phyloP scores from a whole-genome alignment of 2,329 filamentous ascomycete species.

The Calonectria pauciramosa region DNA sequence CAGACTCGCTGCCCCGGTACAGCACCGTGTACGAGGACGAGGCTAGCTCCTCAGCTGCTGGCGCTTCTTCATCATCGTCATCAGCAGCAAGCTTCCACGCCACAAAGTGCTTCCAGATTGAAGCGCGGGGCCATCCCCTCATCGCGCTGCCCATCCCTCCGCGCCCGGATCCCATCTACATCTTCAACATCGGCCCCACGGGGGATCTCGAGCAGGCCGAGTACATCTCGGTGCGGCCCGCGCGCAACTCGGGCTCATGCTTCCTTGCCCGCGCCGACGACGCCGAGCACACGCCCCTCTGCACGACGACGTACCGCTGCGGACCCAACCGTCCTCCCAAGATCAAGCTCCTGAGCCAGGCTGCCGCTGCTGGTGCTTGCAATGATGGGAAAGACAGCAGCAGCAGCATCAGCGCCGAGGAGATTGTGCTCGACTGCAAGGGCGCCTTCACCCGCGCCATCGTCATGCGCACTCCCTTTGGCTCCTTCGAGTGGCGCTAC shows the following conservation, averaged over 20 bases:
- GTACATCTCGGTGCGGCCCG: conserved; percentile 66
- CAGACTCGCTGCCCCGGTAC: conserved; percentile 47
- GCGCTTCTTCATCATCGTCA: conserved; percentile 28
- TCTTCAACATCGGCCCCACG: conserved; percentile 57
- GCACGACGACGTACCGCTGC: conserved; percentile 68
- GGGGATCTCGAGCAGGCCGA: conserved; percentile 56
- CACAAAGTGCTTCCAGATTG: conserved; percentile 63
- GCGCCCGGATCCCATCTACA: conserved; percentile 55
- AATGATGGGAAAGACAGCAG: neutral
- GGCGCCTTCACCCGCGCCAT: conserved; percentile 62
- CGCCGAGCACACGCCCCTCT: conserved; percentile 53
- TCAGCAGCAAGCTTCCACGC: conserved; percentile 53
- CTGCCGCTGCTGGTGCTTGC: conserved; percentile 13
- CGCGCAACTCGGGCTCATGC: conserved; percentile 61
- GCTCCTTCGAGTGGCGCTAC: conserved; percentile 70
- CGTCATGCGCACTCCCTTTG: conserved; percentile 61
- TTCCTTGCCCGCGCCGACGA: conserved; percentile 61
- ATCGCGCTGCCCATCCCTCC: conserved; percentile 58
- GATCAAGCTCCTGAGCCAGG: conserved; percentile 49
- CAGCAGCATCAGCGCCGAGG: conserved; percentile 34
- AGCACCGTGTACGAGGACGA: conserved; percentile 25
- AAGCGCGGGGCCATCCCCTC: conserved; percentile 59
- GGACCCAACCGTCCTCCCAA: conserved; percentile 67
- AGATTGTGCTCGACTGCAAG: conserved; percentile 46
- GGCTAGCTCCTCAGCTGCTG: conserved; percentile 16